phyloP scores from a whole-genome alignment of 257 asterid species.

The Penstemon davidsonii region DNA sequence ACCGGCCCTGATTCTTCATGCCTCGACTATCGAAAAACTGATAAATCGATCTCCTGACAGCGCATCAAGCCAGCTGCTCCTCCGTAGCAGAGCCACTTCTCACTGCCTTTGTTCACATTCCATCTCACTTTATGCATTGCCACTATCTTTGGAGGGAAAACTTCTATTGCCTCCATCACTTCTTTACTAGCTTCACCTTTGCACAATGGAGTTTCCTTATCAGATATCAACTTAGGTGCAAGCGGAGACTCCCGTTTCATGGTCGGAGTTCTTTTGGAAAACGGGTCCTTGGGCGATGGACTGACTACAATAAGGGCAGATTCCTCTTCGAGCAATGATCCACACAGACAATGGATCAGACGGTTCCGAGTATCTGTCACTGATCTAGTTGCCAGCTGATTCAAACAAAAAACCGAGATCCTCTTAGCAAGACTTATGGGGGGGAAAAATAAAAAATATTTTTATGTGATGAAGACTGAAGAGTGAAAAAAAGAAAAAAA shows the following conservation, averaged over 20 bases:
- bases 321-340: conserved; percentile 70
- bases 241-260: conserved; percentile 41
- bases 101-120: conserved; percentile 80
- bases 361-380: conserved; percentile 66
- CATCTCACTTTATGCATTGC: conserved; percentile 84
- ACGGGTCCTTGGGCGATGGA: conserved; percentile 45
- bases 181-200: conserved; percentile 19
- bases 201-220: conserved; percentile 17
- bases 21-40: background rate
- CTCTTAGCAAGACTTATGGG: background rate
- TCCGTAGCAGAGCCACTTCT: conserved; percentile 84
- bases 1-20: no score
- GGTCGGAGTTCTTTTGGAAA: conserved; percentile 45
- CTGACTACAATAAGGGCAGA: conserved; percentile 47
- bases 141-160: conserved; percentile 62
- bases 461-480: background rate
- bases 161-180: conserved; percentile 26
- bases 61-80: conserved; percentile 91
- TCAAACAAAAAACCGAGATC: conserved; percentile 11
- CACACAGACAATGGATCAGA: conserved; percentile 66
- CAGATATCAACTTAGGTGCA: conserved; percentile 17
- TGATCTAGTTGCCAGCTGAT: conserved; percentile 61
- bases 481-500: background rate
- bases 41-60: conserved; percentile 55
- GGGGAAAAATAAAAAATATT: no score